These are phyloP conservation scores for Lachancea dasiensis DNA, from an alignment of 805 yeast genomes.

Conservation along the genomic window DNA sequence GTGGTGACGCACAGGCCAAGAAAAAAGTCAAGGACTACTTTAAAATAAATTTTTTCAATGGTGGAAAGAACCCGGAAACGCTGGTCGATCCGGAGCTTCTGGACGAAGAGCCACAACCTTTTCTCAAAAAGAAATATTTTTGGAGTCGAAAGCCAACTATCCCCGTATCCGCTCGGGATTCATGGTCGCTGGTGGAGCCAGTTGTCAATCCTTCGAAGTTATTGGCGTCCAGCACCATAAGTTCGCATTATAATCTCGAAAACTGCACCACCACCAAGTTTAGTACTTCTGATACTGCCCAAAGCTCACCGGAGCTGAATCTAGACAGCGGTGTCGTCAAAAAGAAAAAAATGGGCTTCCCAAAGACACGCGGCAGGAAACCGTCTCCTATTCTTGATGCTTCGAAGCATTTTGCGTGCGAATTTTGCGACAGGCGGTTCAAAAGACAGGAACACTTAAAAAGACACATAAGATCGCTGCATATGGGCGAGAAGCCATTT, in stretches of 20 bases:
- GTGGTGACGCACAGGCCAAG: conserved; percentile 8
- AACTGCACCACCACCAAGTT: background rate
- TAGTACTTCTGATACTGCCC: conserved; percentile 4
- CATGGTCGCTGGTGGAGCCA: conserved; percentile 1
- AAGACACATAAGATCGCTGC: conserved; percentile 67
- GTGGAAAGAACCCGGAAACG: conserved; percentile 6
- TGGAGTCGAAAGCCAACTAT: conserved; percentile 23
- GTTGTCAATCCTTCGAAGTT: conserved; percentile 9
- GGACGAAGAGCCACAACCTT: conserved; percentile 14
- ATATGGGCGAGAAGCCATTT: conserved; percentile 66
- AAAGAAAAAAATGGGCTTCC: conserved; percentile 20
- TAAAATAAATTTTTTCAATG: conserved; percentile 24
- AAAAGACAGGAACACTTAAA: conserved; percentile 73
- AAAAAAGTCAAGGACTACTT: conserved; percentile 26
- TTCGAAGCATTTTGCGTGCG: conserved; percentile 55
- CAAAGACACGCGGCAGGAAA: conserved; percentile 57
- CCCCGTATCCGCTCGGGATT: conserved; percentile 5
- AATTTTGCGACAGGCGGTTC: conserved; percentile 57
- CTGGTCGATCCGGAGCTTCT: conserved; percentile 7
- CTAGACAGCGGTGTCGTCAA: conserved; percentile 9
- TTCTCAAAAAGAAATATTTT: conserved; percentile 23
- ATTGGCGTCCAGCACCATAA: conserved; percentile 1
- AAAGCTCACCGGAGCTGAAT: conserved; percentile 1
- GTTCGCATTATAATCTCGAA: conserved; percentile 4
- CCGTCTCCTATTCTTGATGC: conserved; percentile 55